phyloP scores from a whole-genome alignment of 768 basidiomycete species.

The Lactifluus piperatus region DNA sequence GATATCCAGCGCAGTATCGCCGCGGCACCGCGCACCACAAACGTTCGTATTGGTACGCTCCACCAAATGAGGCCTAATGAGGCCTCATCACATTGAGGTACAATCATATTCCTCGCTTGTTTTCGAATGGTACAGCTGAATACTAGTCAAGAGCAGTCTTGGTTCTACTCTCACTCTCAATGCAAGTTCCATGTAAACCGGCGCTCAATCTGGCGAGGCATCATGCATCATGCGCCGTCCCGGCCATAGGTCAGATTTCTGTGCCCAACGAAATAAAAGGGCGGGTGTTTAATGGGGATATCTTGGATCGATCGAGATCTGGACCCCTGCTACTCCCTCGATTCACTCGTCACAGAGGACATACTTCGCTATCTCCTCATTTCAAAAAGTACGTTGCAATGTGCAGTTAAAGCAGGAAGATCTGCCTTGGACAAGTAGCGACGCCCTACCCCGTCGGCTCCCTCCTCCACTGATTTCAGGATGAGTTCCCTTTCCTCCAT shows the following conservation, averaged over 20 bases:
- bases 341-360: background rate
- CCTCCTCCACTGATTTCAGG: background rate
- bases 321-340: background rate
- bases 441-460: background rate
- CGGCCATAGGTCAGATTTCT: background rate
- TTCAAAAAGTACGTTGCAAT: background rate
- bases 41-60: too few relatives aligned
- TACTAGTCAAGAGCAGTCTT: background rate
- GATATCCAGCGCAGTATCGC: too few relatives aligned
- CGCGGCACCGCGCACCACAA: too few relatives aligned
- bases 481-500: background rate
- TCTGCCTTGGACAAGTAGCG: background rate
- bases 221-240: background rate
- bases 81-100: too few relatives aligned
- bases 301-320: background rate
- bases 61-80: too few relatives aligned
- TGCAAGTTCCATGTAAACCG: background rate
- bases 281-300: background rate
- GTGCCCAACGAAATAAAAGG: too few relatives aligned
- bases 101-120: background rate
- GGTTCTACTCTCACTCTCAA: too few relatives aligned
- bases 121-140: background rate
- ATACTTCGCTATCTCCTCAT: background rate
- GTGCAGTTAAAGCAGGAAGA: background rate
- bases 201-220: background rate